These are phyloP conservation scores for Ustilago curta DNA, from an alignment of 1,284 basidiomycete genomes.

Conservation along the genomic window DNA sequence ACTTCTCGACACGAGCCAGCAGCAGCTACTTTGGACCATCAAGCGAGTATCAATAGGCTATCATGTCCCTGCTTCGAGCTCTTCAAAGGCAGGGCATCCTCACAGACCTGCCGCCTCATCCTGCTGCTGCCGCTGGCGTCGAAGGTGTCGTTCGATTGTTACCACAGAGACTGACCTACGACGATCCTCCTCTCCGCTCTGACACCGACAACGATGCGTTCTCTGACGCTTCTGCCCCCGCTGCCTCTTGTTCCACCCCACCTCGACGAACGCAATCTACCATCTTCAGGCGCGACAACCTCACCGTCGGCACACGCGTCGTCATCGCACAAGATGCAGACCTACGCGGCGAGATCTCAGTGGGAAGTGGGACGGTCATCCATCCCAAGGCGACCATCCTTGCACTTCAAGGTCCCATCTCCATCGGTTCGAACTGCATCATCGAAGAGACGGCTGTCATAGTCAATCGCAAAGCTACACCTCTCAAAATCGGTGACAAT, in stretches of 20 bases:
- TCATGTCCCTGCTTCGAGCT: slow-evolving; percentile 40
- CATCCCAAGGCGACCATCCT: slow-evolving; percentile 93
- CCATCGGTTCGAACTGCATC: slow-evolving; percentile 87
- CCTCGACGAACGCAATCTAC: slow-evolving; percentile 10
- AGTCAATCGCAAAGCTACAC: slow-evolving; percentile 76
- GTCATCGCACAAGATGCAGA: slow-evolving; percentile 57
- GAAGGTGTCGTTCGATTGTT: slow-evolving; percentile 8
- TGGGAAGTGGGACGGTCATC: slow-evolving; percentile 76
- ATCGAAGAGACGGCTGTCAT: slow-evolving; percentile 90
- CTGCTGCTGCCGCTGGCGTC: neutral
- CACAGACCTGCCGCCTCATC: slow-evolving; percentile 22
- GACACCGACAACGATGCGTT: neutral
- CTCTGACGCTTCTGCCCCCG: neutral
- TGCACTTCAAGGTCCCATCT: slow-evolving; percentile 85
- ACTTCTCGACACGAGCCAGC: neutral
- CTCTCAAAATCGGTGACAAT: slow-evolving; percentile 90
- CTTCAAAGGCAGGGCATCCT: slow-evolving; percentile 37
- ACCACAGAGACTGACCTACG: slow-evolving; percentile 14
- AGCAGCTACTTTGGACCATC: no score
- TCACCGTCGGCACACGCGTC: slow-evolving; percentile 54
- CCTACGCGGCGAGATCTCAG: slow-evolving; percentile 56
- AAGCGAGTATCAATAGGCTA: neutral
- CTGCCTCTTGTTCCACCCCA: neutral
- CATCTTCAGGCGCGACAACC: slow-evolving; percentile 49
- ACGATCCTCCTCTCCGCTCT: slow-evolving; percentile 8